phyloP scores from a whole-genome alignment of 768 basidiomycete species.

The Strobilomyces confusus region DNA sequence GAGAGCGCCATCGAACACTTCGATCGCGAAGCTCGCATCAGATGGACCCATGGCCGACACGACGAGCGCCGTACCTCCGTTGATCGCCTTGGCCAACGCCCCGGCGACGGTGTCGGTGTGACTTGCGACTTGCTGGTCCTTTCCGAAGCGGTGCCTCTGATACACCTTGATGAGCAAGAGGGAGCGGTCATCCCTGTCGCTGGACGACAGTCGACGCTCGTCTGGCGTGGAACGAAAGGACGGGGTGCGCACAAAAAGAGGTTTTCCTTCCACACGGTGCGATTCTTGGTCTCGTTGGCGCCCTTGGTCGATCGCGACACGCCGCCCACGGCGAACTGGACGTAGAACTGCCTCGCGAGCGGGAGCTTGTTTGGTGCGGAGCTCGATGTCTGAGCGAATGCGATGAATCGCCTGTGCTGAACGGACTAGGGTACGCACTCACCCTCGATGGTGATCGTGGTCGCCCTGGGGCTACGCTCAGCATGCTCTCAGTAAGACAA shows the following conservation, averaged over 20 bases:
- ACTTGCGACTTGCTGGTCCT: not conserved
- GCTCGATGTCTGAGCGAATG: not conserved
- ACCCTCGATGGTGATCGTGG: not conserved
- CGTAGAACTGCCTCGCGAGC: too few species aligned
- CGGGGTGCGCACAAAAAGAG: not conserved
- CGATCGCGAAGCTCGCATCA: not conserved
- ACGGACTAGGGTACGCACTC: too few species aligned
- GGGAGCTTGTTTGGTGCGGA: not conserved
- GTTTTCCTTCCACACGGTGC: too few species aligned
- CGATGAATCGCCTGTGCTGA: not conserved
- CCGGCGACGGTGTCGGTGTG: not conserved
- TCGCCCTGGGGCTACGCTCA: not conserved
- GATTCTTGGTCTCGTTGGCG: too few species aligned
- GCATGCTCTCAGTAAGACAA: not conserved
- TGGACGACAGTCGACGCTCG: too few species aligned
- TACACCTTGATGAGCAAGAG: not conserved
- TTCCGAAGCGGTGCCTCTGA: too few species aligned
- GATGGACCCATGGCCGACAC: not conserved
- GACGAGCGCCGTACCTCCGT: not conserved
- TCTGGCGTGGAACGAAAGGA: not conserved
- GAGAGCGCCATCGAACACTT: not conserved
- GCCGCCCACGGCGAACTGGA: not conserved
- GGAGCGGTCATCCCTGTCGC: not conserved
- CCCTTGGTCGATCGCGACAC: not conserved
- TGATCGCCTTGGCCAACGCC: not conserved